These are phyloP conservation scores for Kurtzmaniella cleridarum DNA, from an alignment of 805 yeast genomes.

Conservation along the genomic window DNA sequence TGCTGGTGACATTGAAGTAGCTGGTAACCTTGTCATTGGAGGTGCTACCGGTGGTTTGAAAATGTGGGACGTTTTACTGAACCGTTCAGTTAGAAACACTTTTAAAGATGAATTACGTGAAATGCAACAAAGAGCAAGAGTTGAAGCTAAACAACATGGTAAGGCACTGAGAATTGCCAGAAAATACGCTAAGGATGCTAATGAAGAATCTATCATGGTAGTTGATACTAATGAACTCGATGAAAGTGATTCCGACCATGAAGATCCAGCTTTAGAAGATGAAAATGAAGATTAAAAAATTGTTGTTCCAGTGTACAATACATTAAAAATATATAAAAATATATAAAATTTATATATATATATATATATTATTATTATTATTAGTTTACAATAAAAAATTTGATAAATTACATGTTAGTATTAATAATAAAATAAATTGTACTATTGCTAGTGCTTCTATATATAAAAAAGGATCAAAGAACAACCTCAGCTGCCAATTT, in stretches of 20 bases:
- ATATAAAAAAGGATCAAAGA: constrained; percentile 31
- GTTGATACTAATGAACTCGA: constrained; percentile 58
- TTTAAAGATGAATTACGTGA: constrained; percentile 54
- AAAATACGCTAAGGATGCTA: constrained; percentile 49
- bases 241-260: constrained; percentile 57
- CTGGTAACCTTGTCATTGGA: constrained; percentile 80
- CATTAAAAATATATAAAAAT: too few relatives aligned
- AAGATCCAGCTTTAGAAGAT: constrained; percentile 28
- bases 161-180: constrained; percentile 70
- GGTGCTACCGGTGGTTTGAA: constrained; percentile 82
- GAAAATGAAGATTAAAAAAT: constrained; percentile 10
- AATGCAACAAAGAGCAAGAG: constrained; percentile 53
- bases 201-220: constrained; percentile 51
- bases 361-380: too few relatives aligned
- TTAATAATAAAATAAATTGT: neutral
- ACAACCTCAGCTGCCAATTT: constrained; percentile 89
- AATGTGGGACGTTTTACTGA: constrained; percentile 89
- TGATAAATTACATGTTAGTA: too few relatives aligned
- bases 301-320: too few relatives aligned
- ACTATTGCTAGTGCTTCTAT: neutral
- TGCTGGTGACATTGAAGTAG: constrained; percentile 81
- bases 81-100: constrained; percentile 67
- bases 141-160: constrained; percentile 50
- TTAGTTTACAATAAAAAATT: too few relatives aligned
- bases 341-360: too few relatives aligned